Evolutionary conservation across 139 green algal species (phyloP), one percentile per base, ranked within the genome.

Genomic region (Choricystis sp.): DNA sequence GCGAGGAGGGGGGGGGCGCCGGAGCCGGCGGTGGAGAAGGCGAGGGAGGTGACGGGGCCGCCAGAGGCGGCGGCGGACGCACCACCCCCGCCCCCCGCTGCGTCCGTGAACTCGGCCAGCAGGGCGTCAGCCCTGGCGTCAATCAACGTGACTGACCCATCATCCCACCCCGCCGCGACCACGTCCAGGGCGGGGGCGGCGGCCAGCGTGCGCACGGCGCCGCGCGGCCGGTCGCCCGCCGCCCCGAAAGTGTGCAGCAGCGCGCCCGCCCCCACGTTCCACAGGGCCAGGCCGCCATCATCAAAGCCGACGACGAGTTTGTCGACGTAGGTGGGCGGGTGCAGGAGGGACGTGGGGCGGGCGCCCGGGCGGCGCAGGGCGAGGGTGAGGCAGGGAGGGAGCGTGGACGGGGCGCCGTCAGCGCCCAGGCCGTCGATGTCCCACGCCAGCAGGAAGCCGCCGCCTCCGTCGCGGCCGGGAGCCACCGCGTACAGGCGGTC

Each of bases 281-380:
- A 88, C 31, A 99, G 85, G 74, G 89, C 77, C 72, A 97, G 61
- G 9, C 60, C 59, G 19, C 92, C 93, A 9, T 90, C 73, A 23
- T 66, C 52, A 25, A 65, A 57, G 25, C 83, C 89, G 24, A 96
- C 49, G 29, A 95, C 68, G 28, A 96, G 68, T 80, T 98, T 98
- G 79, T 98, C 96, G 1, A 98, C 70, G 77, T 98, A 98, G 22
- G 92, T 97, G 76, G 94, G 83, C 0, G 91, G 92, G 76, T 98
- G 92, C 3, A 69, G 75, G 77, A 98, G 79, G 70, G 83, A 92
- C 24, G 77, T 92, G 20, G 92, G 83, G 22, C 21, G 57, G 72
- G 94, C 94, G 55, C 67, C 82, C 78, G 60, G 14, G 48, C 9
- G 1, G 24, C 24, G 25, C 1, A 26, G 24, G 23, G 28, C 28